Conservation (phyloP, 345 rosid genomes). For the Pistacia integerrima region DNA sequence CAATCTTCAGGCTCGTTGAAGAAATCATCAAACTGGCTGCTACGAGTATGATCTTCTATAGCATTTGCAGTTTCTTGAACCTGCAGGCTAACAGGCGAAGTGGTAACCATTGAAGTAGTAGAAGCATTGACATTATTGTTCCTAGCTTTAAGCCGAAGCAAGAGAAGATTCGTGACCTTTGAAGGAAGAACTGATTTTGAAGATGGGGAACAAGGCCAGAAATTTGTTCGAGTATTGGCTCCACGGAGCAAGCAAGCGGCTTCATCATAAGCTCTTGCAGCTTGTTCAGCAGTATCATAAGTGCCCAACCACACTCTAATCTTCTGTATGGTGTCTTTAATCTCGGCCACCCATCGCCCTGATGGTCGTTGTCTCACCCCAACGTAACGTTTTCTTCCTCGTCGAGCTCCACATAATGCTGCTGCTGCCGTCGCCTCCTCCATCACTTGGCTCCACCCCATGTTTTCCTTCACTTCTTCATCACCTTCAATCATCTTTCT, state of each 20-base stretch:
- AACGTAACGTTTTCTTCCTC: slow-evolving; percentile 40
- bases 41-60: not conserved
- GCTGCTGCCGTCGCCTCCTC: slow-evolving; percentile 31
- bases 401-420: slow-evolving; percentile 25
- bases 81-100: not conserved
- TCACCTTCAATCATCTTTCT: slow-evolving; percentile 19
- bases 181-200: slow-evolving; percentile 44
- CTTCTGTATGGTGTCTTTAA: slow-evolving; percentile 54
- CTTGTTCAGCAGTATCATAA: slow-evolving; percentile 53
- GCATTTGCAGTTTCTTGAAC: slow-evolving; percentile 8
- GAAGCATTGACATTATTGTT: not conserved
- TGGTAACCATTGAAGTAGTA: not conserved
- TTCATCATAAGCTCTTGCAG: slow-evolving; percentile 59
- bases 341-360: slow-evolving; percentile 58
- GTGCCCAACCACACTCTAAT: slow-evolving; percentile 59
- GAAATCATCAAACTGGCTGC: slow-evolving; percentile 20
- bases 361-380: slow-evolving; percentile 56
- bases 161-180: slow-evolving; percentile 41
- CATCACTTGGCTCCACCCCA: slow-evolving; percentile 28
- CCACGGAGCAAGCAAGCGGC: slow-evolving; percentile 60
- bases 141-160: slow-evolving; percentile 38
- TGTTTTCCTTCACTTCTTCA: not conserved
- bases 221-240: slow-evolving; percentile 50
- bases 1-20: slow-evolving; percentile 22
- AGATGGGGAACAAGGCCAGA: slow-evolving; percentile 40